Conservation (phyloP, 2,329 filamentous ascomycete genomes). For the Scedosporium boydii region DNA sequence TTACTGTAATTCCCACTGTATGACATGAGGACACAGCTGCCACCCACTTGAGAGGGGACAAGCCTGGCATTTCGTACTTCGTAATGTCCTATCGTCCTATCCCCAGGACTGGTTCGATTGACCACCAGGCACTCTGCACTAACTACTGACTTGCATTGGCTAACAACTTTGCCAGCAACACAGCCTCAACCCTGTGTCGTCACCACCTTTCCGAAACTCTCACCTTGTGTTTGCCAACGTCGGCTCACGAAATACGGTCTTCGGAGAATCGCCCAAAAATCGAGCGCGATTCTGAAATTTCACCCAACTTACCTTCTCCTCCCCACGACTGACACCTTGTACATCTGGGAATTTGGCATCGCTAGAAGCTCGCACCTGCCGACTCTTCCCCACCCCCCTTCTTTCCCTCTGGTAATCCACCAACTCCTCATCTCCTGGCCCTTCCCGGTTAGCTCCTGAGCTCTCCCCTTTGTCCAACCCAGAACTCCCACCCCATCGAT, state of each 20-base stretch:
- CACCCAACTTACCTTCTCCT: not conserved
- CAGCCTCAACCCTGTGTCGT: conserved; percentile 7
- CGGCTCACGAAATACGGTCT: not conserved
- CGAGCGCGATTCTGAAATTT: not conserved
- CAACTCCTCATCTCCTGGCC: not conserved
- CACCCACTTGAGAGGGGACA: too few species aligned
- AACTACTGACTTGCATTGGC: not conserved
- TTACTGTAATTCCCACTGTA: too few species aligned
- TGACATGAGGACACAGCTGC: too few species aligned
- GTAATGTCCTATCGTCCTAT: not conserved
- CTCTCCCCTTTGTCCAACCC: not conserved
- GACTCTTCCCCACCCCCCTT: not conserved
- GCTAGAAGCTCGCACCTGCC: not conserved
- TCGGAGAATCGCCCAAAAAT: not conserved
- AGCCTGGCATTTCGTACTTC: too few species aligned
- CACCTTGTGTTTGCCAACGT: not conserved
- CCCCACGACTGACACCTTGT: not conserved
- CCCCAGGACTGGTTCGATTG: not conserved
- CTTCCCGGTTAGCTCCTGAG: not conserved
- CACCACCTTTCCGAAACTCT: not conserved
- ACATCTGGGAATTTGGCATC: not conserved
- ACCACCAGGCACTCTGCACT: not conserved
- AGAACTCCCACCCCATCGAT: not conserved
- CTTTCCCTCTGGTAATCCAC: not conserved
- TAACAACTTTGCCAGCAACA: not conserved